Percentiles rank a stretch among this genome's conserved stretches.
Conservation (phyloP, 768 basidiomycete genomes). For the Crepidotus variabilis region DNA sequence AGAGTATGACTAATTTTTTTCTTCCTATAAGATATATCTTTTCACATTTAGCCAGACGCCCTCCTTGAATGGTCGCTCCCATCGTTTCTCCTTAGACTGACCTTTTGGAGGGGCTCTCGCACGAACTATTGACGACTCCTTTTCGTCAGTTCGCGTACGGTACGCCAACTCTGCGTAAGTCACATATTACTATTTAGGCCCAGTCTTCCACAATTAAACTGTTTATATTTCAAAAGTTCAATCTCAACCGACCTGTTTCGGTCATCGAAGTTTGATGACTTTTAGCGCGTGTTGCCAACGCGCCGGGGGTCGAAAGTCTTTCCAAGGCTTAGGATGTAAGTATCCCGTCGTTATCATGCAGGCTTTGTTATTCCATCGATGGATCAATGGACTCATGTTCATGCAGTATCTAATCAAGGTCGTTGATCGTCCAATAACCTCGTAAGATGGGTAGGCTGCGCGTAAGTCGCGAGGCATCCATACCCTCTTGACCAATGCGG, state of each 20-base stretch:
- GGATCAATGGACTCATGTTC: too few relatives aligned
- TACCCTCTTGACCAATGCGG: too few relatives aligned
- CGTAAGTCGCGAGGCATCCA: too few relatives aligned
- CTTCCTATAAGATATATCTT: constrained; percentile 3
- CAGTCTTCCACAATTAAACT: neutral
- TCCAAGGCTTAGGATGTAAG: too few relatives aligned
- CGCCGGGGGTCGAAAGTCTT: too few relatives aligned
- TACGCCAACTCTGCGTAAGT: neutral
- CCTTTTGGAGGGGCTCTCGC: neutral
- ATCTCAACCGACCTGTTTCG: neutral
- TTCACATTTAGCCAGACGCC: constrained; percentile 19
- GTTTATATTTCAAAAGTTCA: neutral
- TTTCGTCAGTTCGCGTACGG: neutral
- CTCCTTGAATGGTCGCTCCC: constrained; percentile 14
- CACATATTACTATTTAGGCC: neutral
- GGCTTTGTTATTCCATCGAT: too few relatives aligned
- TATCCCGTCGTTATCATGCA: too few relatives aligned
- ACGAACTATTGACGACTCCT: neutral
- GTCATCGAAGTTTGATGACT: neutral
- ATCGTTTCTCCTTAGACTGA: neutral
- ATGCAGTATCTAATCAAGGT: too few relatives aligned
- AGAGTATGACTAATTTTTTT: constrained; percentile 31
- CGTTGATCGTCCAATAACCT: too few relatives aligned
- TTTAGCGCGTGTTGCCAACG: too few relatives aligned
- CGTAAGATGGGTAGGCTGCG: too few relatives aligned